These are phyloP conservation scores for Dorcoceras hygrometricum DNA, from an alignment of 257 asterid species.

Conservation along the genomic window DNA sequence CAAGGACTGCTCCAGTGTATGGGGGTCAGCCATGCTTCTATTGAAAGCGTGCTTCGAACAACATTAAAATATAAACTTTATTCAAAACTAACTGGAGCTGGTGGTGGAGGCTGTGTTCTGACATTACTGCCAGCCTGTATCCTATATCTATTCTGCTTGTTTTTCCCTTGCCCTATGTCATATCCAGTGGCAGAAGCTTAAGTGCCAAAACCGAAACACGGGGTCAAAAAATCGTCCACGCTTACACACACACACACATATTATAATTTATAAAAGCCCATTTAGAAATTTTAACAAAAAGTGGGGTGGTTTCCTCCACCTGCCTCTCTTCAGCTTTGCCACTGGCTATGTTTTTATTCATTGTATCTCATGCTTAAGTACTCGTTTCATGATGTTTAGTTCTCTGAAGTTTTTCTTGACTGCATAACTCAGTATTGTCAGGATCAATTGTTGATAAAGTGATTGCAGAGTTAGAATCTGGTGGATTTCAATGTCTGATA, in stretches of 20 bases:
- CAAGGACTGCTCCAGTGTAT: conserved; percentile 92
- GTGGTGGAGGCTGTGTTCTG: conserved; percentile 98
- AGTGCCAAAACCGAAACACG: neutral
- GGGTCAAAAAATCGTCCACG: no score
- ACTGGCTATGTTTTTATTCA: neutral
- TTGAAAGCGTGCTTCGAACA: conserved; percentile 73
- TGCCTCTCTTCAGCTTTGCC: neutral
- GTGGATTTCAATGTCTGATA: conserved; percentile 74
- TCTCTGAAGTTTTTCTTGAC: conserved; percentile 43
- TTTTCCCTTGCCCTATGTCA: conserved; percentile 17
- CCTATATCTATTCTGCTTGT: conserved; percentile 32
- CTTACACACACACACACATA: no score
- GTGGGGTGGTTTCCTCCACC: neutral
- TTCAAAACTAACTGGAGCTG: conserved; percentile 95
- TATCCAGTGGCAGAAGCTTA: neutral
- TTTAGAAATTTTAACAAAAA: neutral
- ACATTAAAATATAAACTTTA: conserved; percentile 74
- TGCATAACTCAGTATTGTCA: conserved; percentile 54
- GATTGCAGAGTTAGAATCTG: conserved; percentile 63
- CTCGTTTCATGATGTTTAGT: neutral
- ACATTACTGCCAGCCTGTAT: conserved; percentile 88
- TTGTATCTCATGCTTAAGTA: neutral
- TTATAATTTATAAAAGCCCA: neutral
- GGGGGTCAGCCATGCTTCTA: conserved; percentile 94
- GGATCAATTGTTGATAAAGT: conserved; percentile 76